phyloP scores from a whole-genome alignment of 176 grass and related monocot genomes.

The Oryza australiensis region DNA sequence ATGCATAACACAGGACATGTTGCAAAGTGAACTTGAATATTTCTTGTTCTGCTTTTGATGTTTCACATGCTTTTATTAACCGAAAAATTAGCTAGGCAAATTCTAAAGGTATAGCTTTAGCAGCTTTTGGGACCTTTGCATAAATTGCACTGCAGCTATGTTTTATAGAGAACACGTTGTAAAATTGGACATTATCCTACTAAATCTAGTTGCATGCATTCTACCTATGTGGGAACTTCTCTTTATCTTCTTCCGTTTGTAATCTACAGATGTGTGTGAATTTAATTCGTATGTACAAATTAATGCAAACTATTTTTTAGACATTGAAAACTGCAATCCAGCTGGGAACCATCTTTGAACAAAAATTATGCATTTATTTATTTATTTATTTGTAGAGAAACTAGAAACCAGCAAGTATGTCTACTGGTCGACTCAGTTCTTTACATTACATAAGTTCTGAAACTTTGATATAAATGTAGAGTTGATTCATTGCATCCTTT shows the following conservation, averaged over 20 bases:
- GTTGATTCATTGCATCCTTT: neutral
- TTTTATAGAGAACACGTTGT: neutral
- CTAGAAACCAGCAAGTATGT: neutral
- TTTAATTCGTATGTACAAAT: neutral
- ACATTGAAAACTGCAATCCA: neutral
- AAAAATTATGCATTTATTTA: neutral
- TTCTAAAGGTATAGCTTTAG: neutral
- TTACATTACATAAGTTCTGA: neutral
- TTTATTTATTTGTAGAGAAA: neutral
- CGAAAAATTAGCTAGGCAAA: neutral
- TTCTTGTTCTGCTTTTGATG: conserved; percentile 7
- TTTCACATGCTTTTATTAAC: neutral
- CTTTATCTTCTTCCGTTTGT: neutral
- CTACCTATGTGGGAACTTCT: neutral
- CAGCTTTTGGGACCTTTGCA: neutral
- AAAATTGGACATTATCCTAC: neutral
- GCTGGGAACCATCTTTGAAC: neutral
- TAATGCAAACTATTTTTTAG: neutral
- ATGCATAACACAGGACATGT: neutral
- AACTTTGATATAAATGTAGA: neutral
- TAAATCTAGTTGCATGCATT: neutral
- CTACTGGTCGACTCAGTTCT: neutral
- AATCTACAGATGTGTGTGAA: neutral
- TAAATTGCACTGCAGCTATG: neutral
- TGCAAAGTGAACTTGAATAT: neutral